Base-by-base conservation (phyloP, 2,329 filamentous ascomycete genomes). In the Hortaea werneckii region DNA sequence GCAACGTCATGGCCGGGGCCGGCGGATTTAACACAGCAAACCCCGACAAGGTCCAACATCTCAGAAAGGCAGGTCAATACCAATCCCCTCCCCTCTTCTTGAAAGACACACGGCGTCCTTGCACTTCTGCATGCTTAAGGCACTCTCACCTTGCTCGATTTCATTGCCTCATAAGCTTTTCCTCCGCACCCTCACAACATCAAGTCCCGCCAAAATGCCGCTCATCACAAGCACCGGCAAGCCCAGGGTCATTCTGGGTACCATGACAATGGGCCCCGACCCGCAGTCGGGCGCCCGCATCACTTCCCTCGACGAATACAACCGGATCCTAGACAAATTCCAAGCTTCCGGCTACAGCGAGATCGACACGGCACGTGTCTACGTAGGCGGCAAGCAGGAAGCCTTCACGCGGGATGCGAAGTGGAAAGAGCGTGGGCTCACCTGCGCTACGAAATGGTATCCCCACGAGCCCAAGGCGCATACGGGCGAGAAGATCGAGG, bases 261-360 rank as follows among this genome's bases (percentile, higher is more conserved):
- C 88, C 45, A 92, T 94, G 87, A 62, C 58, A 5, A 58, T 60
- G 50, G 67, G 67, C 29, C 79, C 85, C 2, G 76, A 78, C 47
- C 73, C 74, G 48, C 62, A 64, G 11, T 61, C 66, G 8, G 86
- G 85, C 32, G 85, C 83, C 39, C 80, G 87, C 40, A 80, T 94
- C 59, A 89, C 85, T 20, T 72, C 71, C 12, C 64, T 79, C n/a
- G 71, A 78, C 47, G 82, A 84, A 38, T 87, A 82, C 70, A 85
- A 82, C 56, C 77, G 77, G 55, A 76, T 77, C 38, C 78, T 94
- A 34, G 83, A 90, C 61, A 73, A 82, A 52, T 80, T 94, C 60
- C 84, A 90, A 64, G 69, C 73, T n/a, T 76, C 81, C 47, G 87
- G 87, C 34, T 90, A 94, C 69, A 81, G 82, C 60, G 88, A 95